Evolutionary conservation across 352 stramenopile genomes (phyloP).

Genomic region (Pythium myriotylum): DNA sequence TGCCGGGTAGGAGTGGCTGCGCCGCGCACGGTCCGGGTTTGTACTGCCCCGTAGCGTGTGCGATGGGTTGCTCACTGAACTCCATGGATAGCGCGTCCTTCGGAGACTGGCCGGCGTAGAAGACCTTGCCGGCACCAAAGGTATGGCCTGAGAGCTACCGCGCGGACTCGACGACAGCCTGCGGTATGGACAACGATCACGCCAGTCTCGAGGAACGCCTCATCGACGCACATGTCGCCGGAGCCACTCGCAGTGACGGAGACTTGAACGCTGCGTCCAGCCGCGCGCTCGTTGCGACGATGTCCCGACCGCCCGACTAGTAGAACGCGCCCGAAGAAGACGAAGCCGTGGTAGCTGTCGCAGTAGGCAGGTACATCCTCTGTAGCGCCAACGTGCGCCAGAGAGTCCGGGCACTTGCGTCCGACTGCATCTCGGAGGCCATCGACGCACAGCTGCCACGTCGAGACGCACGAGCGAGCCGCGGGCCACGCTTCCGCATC

Average conservation of each 20-base stretch:
- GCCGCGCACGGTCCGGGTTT: not conserved
- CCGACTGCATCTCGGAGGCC: too few relatives aligned
- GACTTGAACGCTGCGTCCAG: not conserved
- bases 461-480: too few relatives aligned
- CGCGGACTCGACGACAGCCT: slow-evolving; percentile 5
- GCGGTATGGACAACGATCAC: not conserved
- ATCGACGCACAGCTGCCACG: too few relatives aligned
- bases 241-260: not conserved
- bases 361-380: slow-evolving; percentile 9
- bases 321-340: slow-evolving; percentile 7
- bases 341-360: not conserved
- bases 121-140: slow-evolving; percentile 6
- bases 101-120: slow-evolving; percentile 10
- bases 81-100: slow-evolving; percentile 7
- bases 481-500: too few relatives aligned
- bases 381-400: too few relatives aligned
- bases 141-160: slow-evolving; percentile 10
- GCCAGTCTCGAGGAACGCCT: slow-evolving; percentile 1
- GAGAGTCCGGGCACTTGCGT: too few relatives aligned
- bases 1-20: not conserved
- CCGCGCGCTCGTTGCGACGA: not conserved
- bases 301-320: slow-evolving; percentile 1
- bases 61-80: slow-evolving; percentile 7
- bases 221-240: slow-evolving; percentile 9
- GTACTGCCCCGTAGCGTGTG: not conserved